Evolutionary conservation across 139 green algal species (phyloP).

Genomic region (Tetraselmis chui): DNA sequence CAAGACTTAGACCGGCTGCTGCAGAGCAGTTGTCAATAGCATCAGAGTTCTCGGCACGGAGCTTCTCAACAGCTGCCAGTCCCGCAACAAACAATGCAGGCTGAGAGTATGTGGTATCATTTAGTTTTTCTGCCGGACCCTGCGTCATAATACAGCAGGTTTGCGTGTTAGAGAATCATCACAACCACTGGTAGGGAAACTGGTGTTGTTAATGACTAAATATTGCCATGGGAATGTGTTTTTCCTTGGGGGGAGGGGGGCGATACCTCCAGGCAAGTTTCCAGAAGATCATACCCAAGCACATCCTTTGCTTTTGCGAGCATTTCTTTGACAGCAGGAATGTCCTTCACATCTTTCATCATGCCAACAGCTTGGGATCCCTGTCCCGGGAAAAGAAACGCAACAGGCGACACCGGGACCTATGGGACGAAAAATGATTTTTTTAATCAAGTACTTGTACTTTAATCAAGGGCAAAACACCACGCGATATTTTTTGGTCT

Average conservation of each 20-base stretch:
- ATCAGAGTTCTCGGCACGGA: constrained; percentile 37
- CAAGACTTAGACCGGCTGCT: constrained; percentile 75
- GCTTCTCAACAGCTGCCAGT: constrained; percentile 72
- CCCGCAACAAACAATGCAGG: constrained; percentile 85
- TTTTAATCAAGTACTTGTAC: too few relatives aligned
- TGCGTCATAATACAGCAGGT: too few relatives aligned
- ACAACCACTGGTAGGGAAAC: too few relatives aligned
- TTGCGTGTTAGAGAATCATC: constrained; percentile 56
- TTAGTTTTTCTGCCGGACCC: constrained; percentile 48
- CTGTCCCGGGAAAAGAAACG: constrained; percentile 87
- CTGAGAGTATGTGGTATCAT: constrained; percentile 68
- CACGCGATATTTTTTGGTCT: not conserved
- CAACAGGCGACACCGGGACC: constrained; percentile 32
- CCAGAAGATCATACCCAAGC: constrained; percentile 83
- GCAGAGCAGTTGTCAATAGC: constrained; percentile 32
- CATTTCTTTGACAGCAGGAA: constrained; percentile 77
- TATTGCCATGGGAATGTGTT: not conserved
- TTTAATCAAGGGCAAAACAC: too few relatives aligned
- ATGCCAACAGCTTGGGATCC: constrained; percentile 86
- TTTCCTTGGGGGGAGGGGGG: not conserved
- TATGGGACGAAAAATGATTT: too few relatives aligned
- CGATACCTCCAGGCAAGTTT: constrained; percentile 36
- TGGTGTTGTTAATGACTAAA: too few relatives aligned
- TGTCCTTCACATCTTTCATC: constrained; percentile 50
- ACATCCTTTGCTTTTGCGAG: constrained; percentile 61